A percentile compares a stretch with the other conserved stretches of the same genome.
Conservation (phyloP, 2,329 filamentous ascomycete species). For the Leptographium procerum region DNA sequence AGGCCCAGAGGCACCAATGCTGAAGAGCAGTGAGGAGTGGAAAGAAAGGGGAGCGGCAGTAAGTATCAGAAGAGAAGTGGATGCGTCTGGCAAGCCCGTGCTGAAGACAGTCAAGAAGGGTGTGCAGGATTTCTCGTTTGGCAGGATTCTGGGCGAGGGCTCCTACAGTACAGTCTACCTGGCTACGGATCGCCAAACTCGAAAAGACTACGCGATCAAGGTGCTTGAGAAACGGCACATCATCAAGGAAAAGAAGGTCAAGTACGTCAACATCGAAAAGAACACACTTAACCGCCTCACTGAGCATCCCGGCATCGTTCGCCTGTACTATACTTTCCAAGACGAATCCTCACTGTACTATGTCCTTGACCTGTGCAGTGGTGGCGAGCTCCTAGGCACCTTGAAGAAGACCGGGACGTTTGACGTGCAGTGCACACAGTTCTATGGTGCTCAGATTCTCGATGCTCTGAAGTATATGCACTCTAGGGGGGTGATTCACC, state of each 20-base stretch:
- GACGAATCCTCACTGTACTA: conserved; percentile 95
- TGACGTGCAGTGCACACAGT: conserved; percentile 85
- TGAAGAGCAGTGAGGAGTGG: conserved; percentile 77
- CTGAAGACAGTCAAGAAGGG: conserved; percentile 88
- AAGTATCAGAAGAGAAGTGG: conserved; percentile 68
- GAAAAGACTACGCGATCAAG: conserved; percentile 96
- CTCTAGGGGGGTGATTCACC: conserved; percentile 86
- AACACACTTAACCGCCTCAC: conserved; percentile 93
- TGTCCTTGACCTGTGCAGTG: conserved; percentile 84
- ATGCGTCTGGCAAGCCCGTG: conserved; percentile 71
- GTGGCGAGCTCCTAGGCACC: conserved; percentile 83
- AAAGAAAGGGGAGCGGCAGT: conserved; percentile 89
- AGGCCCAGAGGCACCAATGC: conserved; percentile 29
- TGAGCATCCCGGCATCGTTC: conserved; percentile 91
- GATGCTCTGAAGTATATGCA: conserved; percentile 99
- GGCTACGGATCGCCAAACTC: conserved; percentile 82
- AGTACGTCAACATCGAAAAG: conserved; percentile 99
- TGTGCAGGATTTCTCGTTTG: conserved; percentile 93
- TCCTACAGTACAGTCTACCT: conserved; percentile 95
- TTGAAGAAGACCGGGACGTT: conserved; percentile 92
- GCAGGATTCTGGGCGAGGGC: conserved; percentile 80
- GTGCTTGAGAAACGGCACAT: conserved; percentile 97
- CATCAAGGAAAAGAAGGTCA: conserved; percentile 99
- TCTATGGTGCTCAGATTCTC: conserved; percentile 91
- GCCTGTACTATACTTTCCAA: conserved; percentile 97